Percentiles rank a stretch among this genome's conserved stretches.
Evolutionary conservation across 768 basidiomycete species (phyloP).

Genomic region (Hirschioporus abietinus): DNA sequence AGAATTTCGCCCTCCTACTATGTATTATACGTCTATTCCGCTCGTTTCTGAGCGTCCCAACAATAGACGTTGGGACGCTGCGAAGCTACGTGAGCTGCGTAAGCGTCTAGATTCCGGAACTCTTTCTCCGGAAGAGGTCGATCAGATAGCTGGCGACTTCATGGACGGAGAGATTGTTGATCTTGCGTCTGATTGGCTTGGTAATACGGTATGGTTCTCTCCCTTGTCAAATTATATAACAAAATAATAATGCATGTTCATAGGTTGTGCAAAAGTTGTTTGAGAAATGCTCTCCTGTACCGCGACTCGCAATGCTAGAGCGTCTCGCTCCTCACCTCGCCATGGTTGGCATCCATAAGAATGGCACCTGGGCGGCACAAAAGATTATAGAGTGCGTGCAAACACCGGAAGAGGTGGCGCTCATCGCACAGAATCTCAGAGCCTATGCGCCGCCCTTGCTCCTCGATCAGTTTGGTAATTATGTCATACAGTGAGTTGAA

Average conservation of each 20-base stretch:
- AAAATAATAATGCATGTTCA: conserved; percentile 1
- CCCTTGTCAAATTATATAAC: not conserved
- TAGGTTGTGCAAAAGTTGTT: conserved; percentile 97
- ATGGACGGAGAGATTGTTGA: conserved; percentile 94
- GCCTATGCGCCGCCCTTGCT: conserved; percentile 92
- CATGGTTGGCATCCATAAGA: conserved; percentile 98
- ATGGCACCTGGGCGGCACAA: conserved; percentile 99
- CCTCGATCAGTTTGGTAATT: conserved; percentile 90
- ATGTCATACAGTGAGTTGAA: conserved; percentile 78
- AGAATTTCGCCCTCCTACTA: conserved; percentile 90
- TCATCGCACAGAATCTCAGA: conserved; percentile 82
- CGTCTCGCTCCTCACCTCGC: conserved; percentile 91
- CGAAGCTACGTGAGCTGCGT: conserved; percentile 88
- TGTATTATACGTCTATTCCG: conserved; percentile 97
- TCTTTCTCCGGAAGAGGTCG: conserved; percentile 80
- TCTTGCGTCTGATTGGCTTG: conserved; percentile 95
- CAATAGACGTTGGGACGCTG: conserved; percentile 89
- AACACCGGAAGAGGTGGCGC: conserved; percentile 75
- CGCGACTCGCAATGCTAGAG: conserved; percentile 88
- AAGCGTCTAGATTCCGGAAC: conserved; percentile 90
- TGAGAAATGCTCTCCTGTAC: conserved; percentile 73
- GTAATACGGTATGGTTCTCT: conserved; percentile 71
- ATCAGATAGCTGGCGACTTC: conserved; percentile 85
- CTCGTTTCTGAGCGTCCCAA: conserved; percentile 79
- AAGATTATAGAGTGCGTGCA: conserved; percentile 97